These are phyloP conservation scores for Candida fluviatilis DNA, from an alignment of 805 yeast species.

Conservation along the genomic window DNA sequence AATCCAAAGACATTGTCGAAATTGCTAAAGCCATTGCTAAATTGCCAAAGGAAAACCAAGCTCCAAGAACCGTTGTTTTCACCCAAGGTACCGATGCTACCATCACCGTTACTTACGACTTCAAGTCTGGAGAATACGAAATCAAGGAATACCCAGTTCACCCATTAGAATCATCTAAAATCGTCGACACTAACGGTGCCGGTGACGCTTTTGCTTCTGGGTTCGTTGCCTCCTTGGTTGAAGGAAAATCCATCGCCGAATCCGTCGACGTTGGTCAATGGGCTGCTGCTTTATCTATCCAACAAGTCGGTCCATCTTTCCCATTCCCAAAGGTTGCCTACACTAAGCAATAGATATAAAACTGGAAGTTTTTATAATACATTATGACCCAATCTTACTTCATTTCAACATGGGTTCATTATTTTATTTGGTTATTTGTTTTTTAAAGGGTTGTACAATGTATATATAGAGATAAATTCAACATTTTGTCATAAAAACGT, in stretches of 20 bases:
- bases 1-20: constrained; percentile 56
- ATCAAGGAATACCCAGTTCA: constrained; percentile 63
- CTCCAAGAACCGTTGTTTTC: constrained; percentile 83
- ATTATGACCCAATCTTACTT: constrained; percentile 6
- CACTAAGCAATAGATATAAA: constrained; percentile 1
- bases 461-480: constrained; percentile 11
- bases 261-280: constrained; percentile 88
- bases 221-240: constrained; percentile 81
- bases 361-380: background rate
- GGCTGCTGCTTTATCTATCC: constrained; percentile 90
- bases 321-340: constrained; percentile 71
- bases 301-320: constrained; percentile 91
- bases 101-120: constrained; percentile 61
- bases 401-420: constrained; percentile 21
- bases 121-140: constrained; percentile 41
- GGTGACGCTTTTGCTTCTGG: constrained; percentile 99
- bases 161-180: constrained; percentile 59
- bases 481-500: constrained; percentile 8
- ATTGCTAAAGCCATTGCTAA: constrained; percentile 82
- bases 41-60: constrained; percentile 69
- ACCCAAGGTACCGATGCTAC: constrained; percentile 96
- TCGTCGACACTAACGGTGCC: constrained; percentile 96
- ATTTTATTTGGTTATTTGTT: constrained; percentile 5
- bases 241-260: constrained; percentile 57
- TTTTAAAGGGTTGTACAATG: constrained; percentile 4